Percentiles rank a stretch among this genome's conserved stretches.
Evolutionary conservation across 2,329 filamentous ascomycete species (phyloP).

Genomic region (Leptographium flavum): DNA sequence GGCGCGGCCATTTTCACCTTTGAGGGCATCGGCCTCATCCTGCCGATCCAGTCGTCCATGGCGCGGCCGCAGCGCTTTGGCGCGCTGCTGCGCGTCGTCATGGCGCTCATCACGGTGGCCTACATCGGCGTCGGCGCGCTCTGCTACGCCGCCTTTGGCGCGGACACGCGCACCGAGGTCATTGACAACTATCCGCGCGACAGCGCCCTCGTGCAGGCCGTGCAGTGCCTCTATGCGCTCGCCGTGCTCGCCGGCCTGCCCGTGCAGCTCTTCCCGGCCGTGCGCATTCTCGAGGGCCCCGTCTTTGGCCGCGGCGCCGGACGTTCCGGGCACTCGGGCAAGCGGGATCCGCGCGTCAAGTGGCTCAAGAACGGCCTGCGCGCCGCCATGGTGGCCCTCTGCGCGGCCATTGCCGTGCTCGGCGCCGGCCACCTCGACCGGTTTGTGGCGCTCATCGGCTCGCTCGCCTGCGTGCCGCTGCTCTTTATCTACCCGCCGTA

Average conservation of each 20-base stretch:
- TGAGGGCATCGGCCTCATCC: slow-evolving; percentile 62
- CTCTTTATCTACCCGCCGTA: slow-evolving; percentile 66
- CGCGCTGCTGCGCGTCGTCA: slow-evolving; percentile 50
- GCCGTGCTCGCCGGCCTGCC: slow-evolving; percentile 61
- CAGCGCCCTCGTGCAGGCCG: slow-evolving; percentile 58
- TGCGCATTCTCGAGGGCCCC: slow-evolving; percentile 55
- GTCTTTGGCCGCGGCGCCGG: slow-evolving; percentile 39
- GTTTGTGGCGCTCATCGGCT: slow-evolving; percentile 61
- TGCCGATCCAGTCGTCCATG: slow-evolving; percentile 67
- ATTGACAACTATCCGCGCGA: slow-evolving; percentile 63
- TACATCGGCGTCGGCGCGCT: slow-evolving; percentile 60
- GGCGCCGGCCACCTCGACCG: slow-evolving; percentile 59
- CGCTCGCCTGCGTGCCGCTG: slow-evolving; percentile 58
- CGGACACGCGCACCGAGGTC: slow-evolving; percentile 54
- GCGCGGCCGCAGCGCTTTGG: slow-evolving; percentile 53
- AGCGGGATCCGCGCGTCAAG: slow-evolving; percentile 48
- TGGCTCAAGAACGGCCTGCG: slow-evolving; percentile 65
- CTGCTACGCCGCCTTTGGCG: slow-evolving; percentile 61
- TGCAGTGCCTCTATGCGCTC: slow-evolving; percentile 61
- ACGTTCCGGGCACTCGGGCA: slow-evolving; percentile 38
- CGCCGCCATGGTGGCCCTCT: slow-evolving; percentile 39
- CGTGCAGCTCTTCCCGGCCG: slow-evolving; percentile 60
- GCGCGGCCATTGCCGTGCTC: slow-evolving; percentile 44
- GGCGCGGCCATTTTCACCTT: slow-evolving; percentile 67
- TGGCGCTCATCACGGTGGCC: slow-evolving; percentile 58